A percentile compares a stretch with the other conserved stretches of the same genome.
These are phyloP conservation scores for Salix exigua DNA, from an alignment of 345 rosid genomes.

Conservation along the genomic window DNA sequence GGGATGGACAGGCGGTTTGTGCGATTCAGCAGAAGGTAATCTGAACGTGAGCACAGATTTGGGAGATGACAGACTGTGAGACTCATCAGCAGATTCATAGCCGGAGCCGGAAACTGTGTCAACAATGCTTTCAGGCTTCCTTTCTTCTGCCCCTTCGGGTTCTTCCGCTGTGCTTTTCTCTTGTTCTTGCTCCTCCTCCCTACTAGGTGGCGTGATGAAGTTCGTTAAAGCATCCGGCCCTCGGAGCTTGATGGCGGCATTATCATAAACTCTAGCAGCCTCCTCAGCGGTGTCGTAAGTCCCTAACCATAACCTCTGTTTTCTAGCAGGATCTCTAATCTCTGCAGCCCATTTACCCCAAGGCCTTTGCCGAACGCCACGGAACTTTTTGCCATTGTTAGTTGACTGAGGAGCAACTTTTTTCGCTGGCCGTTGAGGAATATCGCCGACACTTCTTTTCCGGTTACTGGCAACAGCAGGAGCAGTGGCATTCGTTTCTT, in stretches of 20 bases:
- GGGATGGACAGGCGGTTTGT: constrained; percentile 24
- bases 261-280: constrained; percentile 90
- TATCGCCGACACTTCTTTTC: constrained; percentile 28
- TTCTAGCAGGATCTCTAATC: constrained; percentile 91
- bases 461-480: constrained; percentile 1
- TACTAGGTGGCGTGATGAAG: constrained; percentile 46
- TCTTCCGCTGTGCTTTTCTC: background rate
- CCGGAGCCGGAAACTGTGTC: constrained; percentile 41
- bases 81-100: constrained; percentile 64
- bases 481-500: constrained; percentile 2
- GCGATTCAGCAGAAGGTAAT: constrained; percentile 30
- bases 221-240: constrained; percentile 87
- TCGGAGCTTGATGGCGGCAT: constrained; percentile 82
- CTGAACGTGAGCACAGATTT: constrained; percentile 71
- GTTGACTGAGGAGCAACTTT: background rate
- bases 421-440: background rate
- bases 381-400: constrained; percentile 50
- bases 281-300: constrained; percentile 90
- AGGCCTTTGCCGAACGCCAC: constrained; percentile 89
- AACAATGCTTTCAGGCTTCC: constrained; percentile 20
- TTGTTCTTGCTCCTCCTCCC: background rate
- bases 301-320: constrained; percentile 83
- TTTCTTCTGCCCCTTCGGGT: background rate
- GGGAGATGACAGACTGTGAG: constrained; percentile 55
- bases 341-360: constrained; percentile 99